Evolutionary conservation across 106 monocot species (phyloP).

Genomic region (Phalaenopsis equestris): DNA sequence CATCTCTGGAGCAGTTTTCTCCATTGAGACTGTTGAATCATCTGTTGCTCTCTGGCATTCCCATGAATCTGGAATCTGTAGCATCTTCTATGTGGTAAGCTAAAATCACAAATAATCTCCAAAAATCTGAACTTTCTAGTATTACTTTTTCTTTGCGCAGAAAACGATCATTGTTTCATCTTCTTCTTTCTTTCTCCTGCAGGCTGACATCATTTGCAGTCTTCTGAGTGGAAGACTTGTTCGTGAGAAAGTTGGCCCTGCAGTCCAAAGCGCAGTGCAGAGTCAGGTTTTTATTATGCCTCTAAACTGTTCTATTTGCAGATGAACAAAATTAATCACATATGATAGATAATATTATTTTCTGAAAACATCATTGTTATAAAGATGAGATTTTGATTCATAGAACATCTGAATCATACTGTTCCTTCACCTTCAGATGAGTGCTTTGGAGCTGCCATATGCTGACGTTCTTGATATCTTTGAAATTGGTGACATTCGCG

Average conservation of each 20-base stretch:
- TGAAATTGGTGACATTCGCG: constrained; percentile 45
- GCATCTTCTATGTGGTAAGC: constrained; percentile 51
- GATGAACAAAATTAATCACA: too few relatives aligned
- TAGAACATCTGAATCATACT: too few relatives aligned
- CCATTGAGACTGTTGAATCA: constrained; percentile 77
- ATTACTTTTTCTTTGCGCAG: background rate
- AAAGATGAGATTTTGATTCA: too few relatives aligned
- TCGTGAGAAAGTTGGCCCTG: constrained; percentile 73
- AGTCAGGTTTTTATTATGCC: constrained; percentile 47
- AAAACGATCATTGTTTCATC: background rate
- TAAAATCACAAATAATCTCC: background rate
- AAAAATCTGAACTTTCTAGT: background rate
- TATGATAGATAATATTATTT: too few relatives aligned
- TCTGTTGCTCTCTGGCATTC: constrained; percentile 68
- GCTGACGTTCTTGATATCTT: constrained; percentile 51
- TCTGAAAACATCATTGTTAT: too few relatives aligned
- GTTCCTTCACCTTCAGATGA: constrained; percentile 42
- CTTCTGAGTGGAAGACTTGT: constrained; percentile 69
- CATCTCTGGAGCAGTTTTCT: constrained; percentile 87
- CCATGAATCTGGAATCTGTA: constrained; percentile 44
- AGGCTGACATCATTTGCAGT: constrained; percentile 72
- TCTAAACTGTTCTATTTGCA: background rate
- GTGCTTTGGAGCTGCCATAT: constrained; percentile 37
- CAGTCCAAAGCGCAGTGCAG: constrained; percentile 71
- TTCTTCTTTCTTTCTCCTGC: background rate